A percentile compares a stretch with the other conserved stretches of the same genome.
Evolutionary conservation across 768 basidiomycete species (phyloP).

Genomic region (Agaricus blazei): DNA sequence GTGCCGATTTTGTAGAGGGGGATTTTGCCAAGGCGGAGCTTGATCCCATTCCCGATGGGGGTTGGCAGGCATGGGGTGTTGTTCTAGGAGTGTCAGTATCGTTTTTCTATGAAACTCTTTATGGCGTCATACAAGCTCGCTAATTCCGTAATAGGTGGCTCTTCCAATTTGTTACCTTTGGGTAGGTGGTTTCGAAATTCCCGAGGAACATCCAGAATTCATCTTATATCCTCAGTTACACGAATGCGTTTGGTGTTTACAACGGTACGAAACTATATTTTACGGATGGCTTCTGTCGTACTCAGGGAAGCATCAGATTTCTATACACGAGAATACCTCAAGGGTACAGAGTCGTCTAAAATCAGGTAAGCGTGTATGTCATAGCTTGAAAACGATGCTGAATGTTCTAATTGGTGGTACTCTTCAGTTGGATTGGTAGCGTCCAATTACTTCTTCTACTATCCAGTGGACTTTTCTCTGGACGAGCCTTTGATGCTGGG

Average conservation of each 20-base stretch:
- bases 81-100: conserved; percentile 37
- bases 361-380: conserved; percentile 24
- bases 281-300: conserved; percentile 13
- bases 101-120: neutral
- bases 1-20: neutral
- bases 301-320: conserved; percentile 26
- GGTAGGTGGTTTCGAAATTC: conserved; percentile 19
- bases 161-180: conserved; percentile 39
- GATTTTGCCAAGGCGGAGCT: neutral
- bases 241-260: conserved; percentile 31
- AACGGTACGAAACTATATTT: conserved; percentile 18
- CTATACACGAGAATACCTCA: conserved; percentile 34
- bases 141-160: conserved; percentile 25
- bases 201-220: neutral
- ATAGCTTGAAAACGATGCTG: neutral
- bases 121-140: neutral
- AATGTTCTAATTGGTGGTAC: neutral
- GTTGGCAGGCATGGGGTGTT: conserved; percentile 35
- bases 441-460: conserved; percentile 42
- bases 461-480: conserved; percentile 38
- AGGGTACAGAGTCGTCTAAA: conserved; percentile 26
- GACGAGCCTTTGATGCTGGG: conserved; percentile 47
- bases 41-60: conserved; percentile 26
- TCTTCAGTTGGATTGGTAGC: conserved; percentile 39
- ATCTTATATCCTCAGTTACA: conserved; percentile 21